Base-by-base conservation (phyloP, 2,329 filamentous ascomycete species). In the Aspergillus vadensis region DNA sequence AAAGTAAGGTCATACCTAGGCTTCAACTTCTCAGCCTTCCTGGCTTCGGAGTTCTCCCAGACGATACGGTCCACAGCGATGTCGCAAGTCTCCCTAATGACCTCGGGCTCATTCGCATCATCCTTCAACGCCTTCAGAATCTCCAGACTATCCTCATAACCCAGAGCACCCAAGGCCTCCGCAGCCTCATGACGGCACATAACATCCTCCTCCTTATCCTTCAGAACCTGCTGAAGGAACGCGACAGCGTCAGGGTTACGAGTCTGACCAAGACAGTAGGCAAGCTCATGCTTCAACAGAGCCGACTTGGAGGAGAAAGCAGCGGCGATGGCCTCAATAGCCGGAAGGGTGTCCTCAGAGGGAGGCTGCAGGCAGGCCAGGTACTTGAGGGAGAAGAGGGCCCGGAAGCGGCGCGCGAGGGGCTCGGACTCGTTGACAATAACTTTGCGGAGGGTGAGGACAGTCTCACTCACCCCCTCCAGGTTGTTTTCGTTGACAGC, bases 101-200 rank as follows among this genome's bases (percentile, higher is more conserved):
- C 90, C 27, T 90, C 87, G 36, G 88, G 84, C 78, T 98, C 93
- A 17, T 85, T 86, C 63, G 83, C 78, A 64, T 91, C 87, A 73
- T 97, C 91, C 64, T 91, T 85, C 72, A 92, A 86, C 65, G 86
- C 77, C 73, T 84, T 86, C 66, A 99, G 80, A 36, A 98, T 78
- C 2, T 87, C 86, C 72, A 99, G 75, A 72, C 91, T 93, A 4
- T 84, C 84, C 30, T 82, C 79, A 73, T 94, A 88, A 4, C 91
- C 92, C 63, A 99, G 81, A 10, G 95, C 95, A 12, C 92, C 95
- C 14, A 99, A 83, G 2, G 95, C 95, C 81, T 99, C 95, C 2
- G 94, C 95, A 15, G 95, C 94, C 81, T 99, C 95, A 71, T 99
- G 95, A 68, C 95, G 85, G 77, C 92, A 96, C 93, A 99, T 99